phyloP scores from a whole-genome alignment of 106 monocot species.

The Posidonia australis region DNA sequence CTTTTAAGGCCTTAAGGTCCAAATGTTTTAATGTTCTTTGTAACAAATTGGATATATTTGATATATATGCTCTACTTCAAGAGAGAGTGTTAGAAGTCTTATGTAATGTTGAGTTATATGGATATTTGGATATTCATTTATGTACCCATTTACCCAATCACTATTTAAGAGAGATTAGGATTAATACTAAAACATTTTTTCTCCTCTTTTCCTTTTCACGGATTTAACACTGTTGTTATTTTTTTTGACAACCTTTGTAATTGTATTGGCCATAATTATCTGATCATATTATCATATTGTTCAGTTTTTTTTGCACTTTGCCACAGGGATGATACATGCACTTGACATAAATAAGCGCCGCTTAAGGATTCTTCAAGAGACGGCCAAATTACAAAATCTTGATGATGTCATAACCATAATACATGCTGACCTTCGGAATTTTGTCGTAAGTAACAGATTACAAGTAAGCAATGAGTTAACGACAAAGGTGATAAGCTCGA shows the following conservation, averaged over 20 bases:
- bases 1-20: no score
- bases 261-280: not conserved
- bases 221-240: no score
- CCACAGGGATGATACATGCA: conserved; percentile 60
- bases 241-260: not conserved
- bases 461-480: not conserved
- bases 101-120: no score
- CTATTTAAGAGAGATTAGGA: no score
- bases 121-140: no score
- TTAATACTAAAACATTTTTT: no score
- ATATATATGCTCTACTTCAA: no score
- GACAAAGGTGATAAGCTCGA: not conserved
- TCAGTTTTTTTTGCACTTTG: not conserved
- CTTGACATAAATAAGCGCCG: conserved; percentile 89
- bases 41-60: no score
- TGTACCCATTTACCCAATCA: no score
- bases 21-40: no score
- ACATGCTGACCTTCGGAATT: conserved; percentile 66
- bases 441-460: conserved; percentile 40
- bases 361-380: conserved; percentile 71
- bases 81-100: no score
- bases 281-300: not conserved
- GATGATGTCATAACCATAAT: conserved; percentile 43
- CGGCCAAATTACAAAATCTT: conserved; percentile 43
- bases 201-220: no score